Evolutionary conservation across 2,329 filamentous ascomycete genomes (phyloP).

Genomic region (Amylocarpus encephaloides): DNA sequence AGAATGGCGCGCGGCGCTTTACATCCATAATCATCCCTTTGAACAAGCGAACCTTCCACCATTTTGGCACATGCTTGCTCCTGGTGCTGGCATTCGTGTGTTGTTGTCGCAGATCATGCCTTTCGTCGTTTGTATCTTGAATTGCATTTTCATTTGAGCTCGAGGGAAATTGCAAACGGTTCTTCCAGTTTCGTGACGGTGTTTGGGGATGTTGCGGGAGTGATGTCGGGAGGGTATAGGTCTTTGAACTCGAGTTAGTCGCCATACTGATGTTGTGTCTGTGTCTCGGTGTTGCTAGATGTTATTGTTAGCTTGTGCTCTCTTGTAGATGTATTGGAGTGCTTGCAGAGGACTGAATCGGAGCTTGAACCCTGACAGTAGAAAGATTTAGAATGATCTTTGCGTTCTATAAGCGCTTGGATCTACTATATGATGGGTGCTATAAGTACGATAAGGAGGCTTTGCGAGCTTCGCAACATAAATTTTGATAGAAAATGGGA

Average conservation of each 20-base stretch:
- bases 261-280: conserved; percentile 5
- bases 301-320: too few relatives aligned
- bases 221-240: conserved; percentile 21
- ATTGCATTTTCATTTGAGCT: conserved; percentile 2
- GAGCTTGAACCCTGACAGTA: too few relatives aligned
- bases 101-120: conserved; percentile 7
- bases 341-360: too few relatives aligned
- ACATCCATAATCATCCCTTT: conserved; percentile 76
- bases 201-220: conserved; percentile 13
- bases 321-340: too few relatives aligned
- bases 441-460: too few relatives aligned
- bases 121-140: not conserved
- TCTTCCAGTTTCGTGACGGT: conserved; percentile 14
- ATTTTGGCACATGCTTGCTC: conserved; percentile 33
- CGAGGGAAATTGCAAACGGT: conserved; percentile 9
- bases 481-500: too few relatives aligned
- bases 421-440: too few relatives aligned
- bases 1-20: conserved; percentile 67
- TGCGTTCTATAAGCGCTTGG: too few relatives aligned
- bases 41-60: conserved; percentile 73
- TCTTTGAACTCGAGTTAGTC: conserved; percentile 6
- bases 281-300: too few relatives aligned
- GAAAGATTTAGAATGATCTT: too few relatives aligned
- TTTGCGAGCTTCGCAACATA: too few relatives aligned
- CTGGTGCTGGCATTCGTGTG: conserved; percentile 16